Percentiles rank a stretch among this genome's conserved stretches.
Evolutionary conservation across 1,139 yeast genomes (phyloP).

Genomic region (Pichia sp.): DNA sequence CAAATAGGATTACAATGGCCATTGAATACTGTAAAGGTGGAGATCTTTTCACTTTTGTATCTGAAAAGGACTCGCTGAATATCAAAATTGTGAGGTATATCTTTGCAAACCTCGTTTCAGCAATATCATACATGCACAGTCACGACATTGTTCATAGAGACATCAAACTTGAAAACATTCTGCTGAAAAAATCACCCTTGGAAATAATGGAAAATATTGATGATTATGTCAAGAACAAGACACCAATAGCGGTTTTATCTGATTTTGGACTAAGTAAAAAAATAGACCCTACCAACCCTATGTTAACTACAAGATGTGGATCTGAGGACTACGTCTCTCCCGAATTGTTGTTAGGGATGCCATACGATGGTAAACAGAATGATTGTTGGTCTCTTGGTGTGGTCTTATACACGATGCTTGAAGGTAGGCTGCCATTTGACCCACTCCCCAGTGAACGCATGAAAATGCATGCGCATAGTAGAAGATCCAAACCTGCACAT

Average conservation of each 20-base stretch:
- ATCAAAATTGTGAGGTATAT: conserved; percentile 50
- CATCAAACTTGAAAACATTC: conserved; percentile 74
- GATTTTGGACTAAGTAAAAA: conserved; percentile 85
- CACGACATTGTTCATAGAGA: conserved; percentile 76
- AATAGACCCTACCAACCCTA: conserved; percentile 50
- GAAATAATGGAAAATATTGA: conserved; percentile 22
- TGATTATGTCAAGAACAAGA: conserved; percentile 16
- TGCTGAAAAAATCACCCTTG: conserved; percentile 38
- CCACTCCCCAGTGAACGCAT: conserved; percentile 39
- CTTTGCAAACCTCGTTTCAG: conserved; percentile 60
- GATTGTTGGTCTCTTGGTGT: conserved; percentile 97
- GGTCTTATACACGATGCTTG: conserved; percentile 72
- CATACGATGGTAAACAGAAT: conserved; percentile 82
- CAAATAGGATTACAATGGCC: conserved; percentile 43
- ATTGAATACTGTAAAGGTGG: conserved; percentile 82
- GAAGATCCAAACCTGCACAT: conserved; percentile 66
- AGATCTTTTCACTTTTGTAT: conserved; percentile 62
- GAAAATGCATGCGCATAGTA: conserved; percentile 23
- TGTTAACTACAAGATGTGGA: conserved; percentile 84
- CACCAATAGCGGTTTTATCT: conserved; percentile 56
- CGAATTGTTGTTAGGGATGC: conserved; percentile 80
- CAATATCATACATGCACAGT: conserved; percentile 68
- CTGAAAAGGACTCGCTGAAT: conserved; percentile 33
- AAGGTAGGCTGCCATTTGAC: conserved; percentile 86
- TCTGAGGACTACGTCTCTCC: conserved; percentile 96